phyloP scores from a whole-genome alignment of 2,329 filamentous ascomycete species.

The Albifimbria verrucaria region DNA sequence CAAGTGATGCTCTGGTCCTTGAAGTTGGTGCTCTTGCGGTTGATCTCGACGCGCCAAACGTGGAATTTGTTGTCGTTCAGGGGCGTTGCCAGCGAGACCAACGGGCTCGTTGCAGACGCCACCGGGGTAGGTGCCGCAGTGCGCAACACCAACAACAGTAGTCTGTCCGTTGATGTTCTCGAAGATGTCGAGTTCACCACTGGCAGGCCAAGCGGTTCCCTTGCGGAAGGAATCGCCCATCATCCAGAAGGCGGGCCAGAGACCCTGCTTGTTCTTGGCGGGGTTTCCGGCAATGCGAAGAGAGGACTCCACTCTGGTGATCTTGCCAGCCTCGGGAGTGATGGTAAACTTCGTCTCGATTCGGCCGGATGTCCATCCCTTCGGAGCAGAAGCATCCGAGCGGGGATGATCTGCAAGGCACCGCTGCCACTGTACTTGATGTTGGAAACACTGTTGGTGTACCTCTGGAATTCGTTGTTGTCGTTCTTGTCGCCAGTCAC shows the following conservation, averaged over 20 bases:
- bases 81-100: conserved; percentile 33
- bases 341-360: conserved; percentile 48
- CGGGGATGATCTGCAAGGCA: conserved; percentile 51
- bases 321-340: conserved; percentile 41
- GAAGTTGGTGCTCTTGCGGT: conserved; percentile 44
- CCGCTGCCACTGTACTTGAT: conserved; percentile 47
- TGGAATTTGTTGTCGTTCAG: conserved; percentile 43
- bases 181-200: conserved; percentile 57
- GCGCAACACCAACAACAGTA: conserved; percentile 45
- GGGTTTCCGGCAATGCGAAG: conserved; percentile 44
- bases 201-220: conserved; percentile 47
- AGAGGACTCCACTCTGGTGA: conserved; percentile 43
- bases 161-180: conserved; percentile 50
- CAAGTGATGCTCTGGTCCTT: conserved; percentile 48
- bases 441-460: conserved; percentile 43
- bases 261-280: conserved; percentile 43
- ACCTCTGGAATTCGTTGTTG: conserved; percentile 52
- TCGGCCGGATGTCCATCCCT: conserved; percentile 52
- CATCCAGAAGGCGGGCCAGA: conserved; percentile 60
- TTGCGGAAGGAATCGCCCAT: conserved; percentile 47
- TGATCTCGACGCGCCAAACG: conserved; percentile 46
- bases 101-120: conserved; percentile 49
- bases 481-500: conserved; percentile 36
- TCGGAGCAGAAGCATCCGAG: conserved; percentile 28
- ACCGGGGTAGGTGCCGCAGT: conserved; percentile 45